Evolutionary conservation across 2,329 filamentous ascomycete species (phyloP).

Genomic region (Fusarium sambucinum): DNA sequence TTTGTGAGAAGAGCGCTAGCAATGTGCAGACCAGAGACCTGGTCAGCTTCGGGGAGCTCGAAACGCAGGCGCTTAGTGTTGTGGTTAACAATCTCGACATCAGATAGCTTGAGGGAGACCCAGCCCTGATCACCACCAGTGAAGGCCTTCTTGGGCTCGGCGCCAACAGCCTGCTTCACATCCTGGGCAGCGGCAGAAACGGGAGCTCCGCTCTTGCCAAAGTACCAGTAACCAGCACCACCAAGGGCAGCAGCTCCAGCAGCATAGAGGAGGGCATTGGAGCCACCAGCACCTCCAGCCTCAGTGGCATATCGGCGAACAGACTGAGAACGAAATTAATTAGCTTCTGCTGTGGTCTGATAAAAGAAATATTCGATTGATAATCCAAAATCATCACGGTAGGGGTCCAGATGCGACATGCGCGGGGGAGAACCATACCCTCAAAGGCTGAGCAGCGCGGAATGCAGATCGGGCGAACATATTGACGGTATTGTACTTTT

Average conservation of each 20-base stretch:
- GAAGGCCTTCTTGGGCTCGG: slow-evolving; percentile 67
- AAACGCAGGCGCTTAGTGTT: slow-evolving; percentile 96
- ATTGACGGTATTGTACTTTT: slow-evolving; percentile 48
- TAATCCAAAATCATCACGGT: slow-evolving; percentile 18
- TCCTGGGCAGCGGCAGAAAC: slow-evolving; percentile 66
- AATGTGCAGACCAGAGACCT: slow-evolving; percentile 83
- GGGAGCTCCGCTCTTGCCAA: slow-evolving; percentile 58
- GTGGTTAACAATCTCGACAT: slow-evolving; percentile 85
- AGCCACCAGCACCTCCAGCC: slow-evolving; percentile 63
- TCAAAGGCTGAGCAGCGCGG: slow-evolving; percentile 73
- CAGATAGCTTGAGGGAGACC: slow-evolving; percentile 81
- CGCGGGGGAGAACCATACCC: slow-evolving; percentile 61
- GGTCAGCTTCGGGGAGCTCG: slow-evolving; percentile 83
- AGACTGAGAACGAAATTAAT: slow-evolving; percentile 58
- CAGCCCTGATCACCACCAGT: slow-evolving; percentile 92
- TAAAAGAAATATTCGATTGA: slow-evolving; percentile 19
- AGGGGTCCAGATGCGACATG: slow-evolving; percentile 12
- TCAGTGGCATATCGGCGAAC: slow-evolving; percentile 77
- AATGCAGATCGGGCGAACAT: slow-evolving; percentile 78
- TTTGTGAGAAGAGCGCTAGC: slow-evolving; percentile 93
- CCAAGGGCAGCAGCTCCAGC: slow-evolving; percentile 71
- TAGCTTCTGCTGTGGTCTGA: slow-evolving; percentile 1
- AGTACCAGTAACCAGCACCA: slow-evolving; percentile 69
- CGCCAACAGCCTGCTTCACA: slow-evolving; percentile 62
- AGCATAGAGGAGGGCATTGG: slow-evolving; percentile 70